Conservation (phyloP, 306 rosid genomes). For the Cucurbita ficifolia region DNA sequence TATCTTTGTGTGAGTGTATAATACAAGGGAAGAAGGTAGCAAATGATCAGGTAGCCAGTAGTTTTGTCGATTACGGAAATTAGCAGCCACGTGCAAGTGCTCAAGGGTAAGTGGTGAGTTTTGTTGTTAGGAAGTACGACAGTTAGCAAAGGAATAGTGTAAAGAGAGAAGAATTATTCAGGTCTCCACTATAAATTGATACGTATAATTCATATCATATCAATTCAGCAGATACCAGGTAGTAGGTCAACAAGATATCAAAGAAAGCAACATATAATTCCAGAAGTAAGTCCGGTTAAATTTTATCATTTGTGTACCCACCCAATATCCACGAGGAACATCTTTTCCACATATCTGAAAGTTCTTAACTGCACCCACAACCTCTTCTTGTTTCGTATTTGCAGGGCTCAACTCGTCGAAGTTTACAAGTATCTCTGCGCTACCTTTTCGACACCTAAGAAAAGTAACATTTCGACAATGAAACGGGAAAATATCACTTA, state of each 20-base stretch:
- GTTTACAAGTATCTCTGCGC: conserved; percentile 73
- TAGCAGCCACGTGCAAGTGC: background rate
- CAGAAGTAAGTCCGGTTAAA: background rate
- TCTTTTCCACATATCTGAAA: conserved; percentile 81
- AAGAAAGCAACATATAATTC: background rate
- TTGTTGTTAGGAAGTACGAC: background rate
- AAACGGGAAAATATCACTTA: background rate
- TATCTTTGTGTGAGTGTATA: background rate
- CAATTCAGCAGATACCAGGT: background rate
- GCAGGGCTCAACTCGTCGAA: conserved; percentile 64
- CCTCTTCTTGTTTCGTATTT: conserved; percentile 33
- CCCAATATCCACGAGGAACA: conserved; percentile 98
- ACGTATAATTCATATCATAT: background rate
- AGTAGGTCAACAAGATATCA: background rate
- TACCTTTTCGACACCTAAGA: conserved; percentile 86
- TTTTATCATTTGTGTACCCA: conserved; percentile 18
- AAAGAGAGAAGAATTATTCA: background rate
- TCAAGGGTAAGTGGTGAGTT: background rate
- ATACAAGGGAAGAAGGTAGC: background rate
- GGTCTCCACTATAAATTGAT: background rate
- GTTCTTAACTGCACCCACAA: conserved; percentile 18
- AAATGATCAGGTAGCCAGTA: no score
- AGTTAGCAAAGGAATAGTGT: background rate
- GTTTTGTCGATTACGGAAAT: background rate
- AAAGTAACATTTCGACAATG: conserved; percentile 15